Percentiles rank a stretch among this genome's conserved stretches.
phyloP scores from a whole-genome alignment of 2,329 filamentous ascomycete genomes.

The Westerdykella ornata region DNA sequence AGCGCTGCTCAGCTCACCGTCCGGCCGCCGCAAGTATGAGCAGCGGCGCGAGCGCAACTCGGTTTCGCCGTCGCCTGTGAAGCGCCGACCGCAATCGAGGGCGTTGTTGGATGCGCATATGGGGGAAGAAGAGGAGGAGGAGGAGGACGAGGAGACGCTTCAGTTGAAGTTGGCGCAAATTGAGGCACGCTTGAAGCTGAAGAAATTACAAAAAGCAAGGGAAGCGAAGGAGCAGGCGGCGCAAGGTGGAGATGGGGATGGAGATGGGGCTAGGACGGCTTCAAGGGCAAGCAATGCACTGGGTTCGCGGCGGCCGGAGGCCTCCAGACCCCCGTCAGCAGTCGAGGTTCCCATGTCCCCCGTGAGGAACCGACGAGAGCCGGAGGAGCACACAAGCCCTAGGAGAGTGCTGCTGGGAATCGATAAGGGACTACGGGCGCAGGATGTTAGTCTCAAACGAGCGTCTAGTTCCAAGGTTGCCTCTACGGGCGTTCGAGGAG shows the following conservation, averaged over 20 bases:
- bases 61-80: constrained; percentile 54
- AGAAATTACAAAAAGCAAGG: constrained; percentile 64
- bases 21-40: constrained; percentile 69
- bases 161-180: constrained; percentile 83
- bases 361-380: constrained; percentile 44
- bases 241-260: constrained; percentile 18
- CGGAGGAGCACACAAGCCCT: constrained; percentile 61
- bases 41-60: constrained; percentile 55
- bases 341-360: constrained; percentile 76
- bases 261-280: constrained; percentile 9
- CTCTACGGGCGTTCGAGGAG: constrained; percentile 1
- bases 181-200: constrained; percentile 78
- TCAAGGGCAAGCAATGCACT: constrained; percentile 25
- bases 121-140: constrained; percentile 36
- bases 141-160: constrained; percentile 76
- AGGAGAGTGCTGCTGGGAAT: constrained; percentile 76
- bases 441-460: constrained; percentile 77
- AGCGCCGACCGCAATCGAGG: constrained; percentile 27
- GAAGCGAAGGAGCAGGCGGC: constrained; percentile 22
- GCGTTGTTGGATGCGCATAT: constrained; percentile 5
- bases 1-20: constrained; percentile 62
- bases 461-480: constrained; percentile 43
- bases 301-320: constrained; percentile 16
- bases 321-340: constrained; percentile 20
- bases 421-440: constrained; percentile 75